A percentile compares a stretch with the other conserved stretches of the same genome.
Conservation (phyloP, 1,284 basidiomycete genomes). For the Leucoagaricus sp. region DNA sequence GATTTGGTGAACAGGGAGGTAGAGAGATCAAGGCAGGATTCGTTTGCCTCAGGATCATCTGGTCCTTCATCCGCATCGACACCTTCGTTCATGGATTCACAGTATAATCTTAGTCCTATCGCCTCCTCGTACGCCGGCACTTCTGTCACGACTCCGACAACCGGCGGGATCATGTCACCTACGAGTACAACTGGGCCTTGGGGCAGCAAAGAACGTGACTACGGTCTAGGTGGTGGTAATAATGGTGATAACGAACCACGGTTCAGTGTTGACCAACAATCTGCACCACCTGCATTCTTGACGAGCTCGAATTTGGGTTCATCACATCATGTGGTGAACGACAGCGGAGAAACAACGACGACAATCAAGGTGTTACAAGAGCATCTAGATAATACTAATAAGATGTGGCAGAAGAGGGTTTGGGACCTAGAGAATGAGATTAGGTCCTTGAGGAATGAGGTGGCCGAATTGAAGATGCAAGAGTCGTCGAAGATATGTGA, state of each 20-base stretch:
- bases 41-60: constrained; percentile 12
- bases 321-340: not conserved
- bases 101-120: not conserved
- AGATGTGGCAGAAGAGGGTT: constrained; percentile 69
- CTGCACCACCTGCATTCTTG: not conserved
- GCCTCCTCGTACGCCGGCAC: constrained; percentile 4
- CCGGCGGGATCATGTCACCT: constrained; percentile 45
- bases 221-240: not conserved
- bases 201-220: not conserved
- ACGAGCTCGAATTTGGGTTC: not conserved
- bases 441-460: constrained; percentile 62
- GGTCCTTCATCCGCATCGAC: constrained; percentile 6
- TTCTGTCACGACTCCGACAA: constrained; percentile 11
- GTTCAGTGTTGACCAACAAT: constrained; percentile 38
- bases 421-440: constrained; percentile 77
- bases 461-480: constrained; percentile 54
- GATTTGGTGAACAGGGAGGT: not conserved
- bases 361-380: constrained; percentile 58
- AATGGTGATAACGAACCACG: not conserved
- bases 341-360: constrained; percentile 18
- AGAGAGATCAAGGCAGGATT: constrained; percentile 7
- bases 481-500: constrained; percentile 41
- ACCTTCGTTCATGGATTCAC: constrained; percentile 7
- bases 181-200: constrained; percentile 41
- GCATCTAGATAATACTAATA: constrained; percentile 57